These are phyloP conservation scores for Kwoniella sp. DNA, from an alignment of 768 basidiomycete species.

Conservation along the genomic window DNA sequence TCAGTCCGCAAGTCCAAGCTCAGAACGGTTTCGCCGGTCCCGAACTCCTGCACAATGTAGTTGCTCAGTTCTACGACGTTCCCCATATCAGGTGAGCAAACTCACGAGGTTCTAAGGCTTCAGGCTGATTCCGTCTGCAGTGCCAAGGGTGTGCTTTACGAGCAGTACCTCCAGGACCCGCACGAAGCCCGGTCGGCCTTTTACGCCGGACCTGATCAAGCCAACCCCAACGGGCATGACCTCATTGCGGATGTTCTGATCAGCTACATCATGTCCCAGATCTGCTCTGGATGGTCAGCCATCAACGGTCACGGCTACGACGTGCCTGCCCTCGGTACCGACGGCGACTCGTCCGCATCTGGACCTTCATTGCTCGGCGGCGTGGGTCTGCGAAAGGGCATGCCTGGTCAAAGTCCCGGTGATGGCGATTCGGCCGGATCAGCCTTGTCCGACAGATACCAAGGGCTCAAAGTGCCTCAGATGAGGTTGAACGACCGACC, in stretches of 20 bases:
- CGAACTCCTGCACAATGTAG: constrained; percentile 80
- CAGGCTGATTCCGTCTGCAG: constrained; percentile 49
- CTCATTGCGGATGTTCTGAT: constrained; percentile 85
- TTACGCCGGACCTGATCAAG: constrained; percentile 77
- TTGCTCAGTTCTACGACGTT: constrained; percentile 96
- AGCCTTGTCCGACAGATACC: constrained; percentile 45
- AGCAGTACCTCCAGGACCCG: constrained; percentile 73
- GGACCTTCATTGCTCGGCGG: constrained; percentile 75
- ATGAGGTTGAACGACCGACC: constrained; percentile 62
- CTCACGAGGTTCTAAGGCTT: no score
- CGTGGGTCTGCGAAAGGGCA: constrained; percentile 75
- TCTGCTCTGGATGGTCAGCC: constrained; percentile 76
- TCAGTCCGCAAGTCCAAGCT: constrained; percentile 76
- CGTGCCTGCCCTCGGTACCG: constrained; percentile 54
- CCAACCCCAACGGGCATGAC: constrained; percentile 73
- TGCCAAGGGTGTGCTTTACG: constrained; percentile 75
- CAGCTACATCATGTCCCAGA: constrained; percentile 83
- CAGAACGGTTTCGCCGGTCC: constrained; percentile 80
- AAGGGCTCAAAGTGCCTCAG: constrained; percentile 61
- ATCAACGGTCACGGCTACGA: constrained; percentile 66
- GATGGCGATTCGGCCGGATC: constrained; percentile 48
- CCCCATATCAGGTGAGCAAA: constrained; percentile 69
- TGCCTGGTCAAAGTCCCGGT: constrained; percentile 46
- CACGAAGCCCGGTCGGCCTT: constrained; percentile 61
- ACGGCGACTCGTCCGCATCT: constrained; percentile 43